A percentile compares a stretch with the other conserved stretches of the same genome.
Evolutionary conservation across 805 yeast genomes (phyloP).

Genomic region (Nadsonia fulvescens): DNA sequence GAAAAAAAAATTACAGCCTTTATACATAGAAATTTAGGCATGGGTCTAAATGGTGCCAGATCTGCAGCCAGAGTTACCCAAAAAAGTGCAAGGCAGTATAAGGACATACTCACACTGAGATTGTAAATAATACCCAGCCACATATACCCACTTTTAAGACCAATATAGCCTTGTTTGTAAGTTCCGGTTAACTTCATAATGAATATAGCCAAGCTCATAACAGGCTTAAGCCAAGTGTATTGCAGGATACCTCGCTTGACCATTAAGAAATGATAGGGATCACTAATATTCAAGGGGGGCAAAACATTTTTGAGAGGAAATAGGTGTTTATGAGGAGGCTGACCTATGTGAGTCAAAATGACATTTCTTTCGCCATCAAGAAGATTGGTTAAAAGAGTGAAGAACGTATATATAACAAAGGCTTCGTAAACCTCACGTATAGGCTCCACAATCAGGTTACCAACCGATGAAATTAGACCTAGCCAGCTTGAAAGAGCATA

Average conservation of each 20-base stretch:
- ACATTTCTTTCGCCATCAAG: constrained; percentile 87
- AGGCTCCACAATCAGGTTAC: constrained; percentile 44
- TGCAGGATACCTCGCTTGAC: constrained; percentile 80
- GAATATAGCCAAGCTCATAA: constrained; percentile 42
- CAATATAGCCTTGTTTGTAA: constrained; percentile 33
- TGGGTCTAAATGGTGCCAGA: constrained; percentile 62
- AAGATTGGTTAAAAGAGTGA: constrained; percentile 60
- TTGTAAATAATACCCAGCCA: constrained; percentile 62
- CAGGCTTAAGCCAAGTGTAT: constrained; percentile 87
- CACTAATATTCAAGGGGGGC: constrained; percentile 59
- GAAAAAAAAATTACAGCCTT: constrained; percentile 89
- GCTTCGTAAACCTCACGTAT: constrained; percentile 86
- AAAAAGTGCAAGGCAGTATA: constrained; percentile 73
- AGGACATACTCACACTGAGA: constrained; percentile 58
- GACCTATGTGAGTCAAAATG: constrained; percentile 49
- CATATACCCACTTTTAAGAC: constrained; percentile 32
- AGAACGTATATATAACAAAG: constrained; percentile 85
- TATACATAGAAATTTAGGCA: constrained; percentile 85
- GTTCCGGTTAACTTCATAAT: constrained; percentile 27
- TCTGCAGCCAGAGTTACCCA: constrained; percentile 83
- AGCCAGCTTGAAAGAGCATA: constrained; percentile 57
- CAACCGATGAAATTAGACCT: constrained; percentile 29
- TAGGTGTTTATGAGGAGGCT: constrained; percentile 53
- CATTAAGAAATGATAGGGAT: constrained; percentile 58
- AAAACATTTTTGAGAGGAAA: constrained; percentile 30